phyloP scores from a whole-genome alignment of 257 asterid genomes.

The Pogostemon cablin region DNA sequence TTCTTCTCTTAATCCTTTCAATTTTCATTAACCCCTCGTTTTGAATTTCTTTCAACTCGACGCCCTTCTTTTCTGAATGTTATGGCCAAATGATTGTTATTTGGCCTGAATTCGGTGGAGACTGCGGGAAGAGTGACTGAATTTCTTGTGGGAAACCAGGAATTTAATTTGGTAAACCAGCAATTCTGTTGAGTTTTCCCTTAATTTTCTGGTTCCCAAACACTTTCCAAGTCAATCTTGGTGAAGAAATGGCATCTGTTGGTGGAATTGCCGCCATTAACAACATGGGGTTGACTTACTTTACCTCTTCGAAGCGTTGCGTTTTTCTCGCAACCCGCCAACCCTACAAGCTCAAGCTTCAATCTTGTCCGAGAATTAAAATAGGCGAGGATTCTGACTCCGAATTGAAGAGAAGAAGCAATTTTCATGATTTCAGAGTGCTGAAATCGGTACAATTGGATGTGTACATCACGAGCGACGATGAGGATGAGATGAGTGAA shows the following conservation, averaged over 20 bases:
- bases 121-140: background rate
- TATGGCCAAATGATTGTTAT: constrained; percentile 29
- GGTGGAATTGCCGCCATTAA: constrained; percentile 45
- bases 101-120: constrained; percentile 24
- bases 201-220: background rate
- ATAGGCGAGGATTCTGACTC: constrained; percentile 1
- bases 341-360: constrained; percentile 33
- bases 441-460: constrained; percentile 74
- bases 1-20: background rate
- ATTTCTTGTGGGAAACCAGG: constrained; percentile 9
- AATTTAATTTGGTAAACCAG: background rate
- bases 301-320: constrained; percentile 33
- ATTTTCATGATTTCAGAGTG: constrained; percentile 35
- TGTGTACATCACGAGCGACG: constrained; percentile 72
- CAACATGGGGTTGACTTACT: constrained; percentile 39
- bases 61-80: background rate
- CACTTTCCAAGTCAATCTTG: background rate
- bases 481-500: constrained; percentile 84
- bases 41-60: background rate
- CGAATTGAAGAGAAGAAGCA: constrained; percentile 30
- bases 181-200: background rate
- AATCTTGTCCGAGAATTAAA: constrained; percentile 31
- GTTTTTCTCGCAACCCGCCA: constrained; percentile 32
- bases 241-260: constrained; percentile 40
- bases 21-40: background rate